Evolutionary conservation across 768 basidiomycete species (phyloP), one percentile per base, ranked within the genome.

Genomic region (Cystobasidium ongulense): DNA sequence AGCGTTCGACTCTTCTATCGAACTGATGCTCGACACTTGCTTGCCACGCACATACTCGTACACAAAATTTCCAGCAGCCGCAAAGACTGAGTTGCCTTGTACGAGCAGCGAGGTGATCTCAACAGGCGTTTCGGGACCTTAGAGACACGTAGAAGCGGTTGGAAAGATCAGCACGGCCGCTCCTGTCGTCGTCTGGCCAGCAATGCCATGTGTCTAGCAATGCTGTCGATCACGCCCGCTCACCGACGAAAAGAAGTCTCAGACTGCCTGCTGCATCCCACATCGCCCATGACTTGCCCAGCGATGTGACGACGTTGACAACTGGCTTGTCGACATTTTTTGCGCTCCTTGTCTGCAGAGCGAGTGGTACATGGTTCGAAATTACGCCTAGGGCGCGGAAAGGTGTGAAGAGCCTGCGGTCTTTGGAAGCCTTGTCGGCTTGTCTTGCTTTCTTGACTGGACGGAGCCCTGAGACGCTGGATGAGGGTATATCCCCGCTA

Each of bases 331-430:
- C 86, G 25, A 91, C 87, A 29, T 91, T 91, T 80, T 93, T 94
- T 78, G 88, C 84, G 0, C 90, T 87, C 67, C 91, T 86, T 1
- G 89, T 87, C 83, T 95, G 92, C 73, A 97, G 81, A 18, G 89
- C 87, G 80, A 95, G 91, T 11, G 94, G 92, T 29, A 94, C 85
- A 82, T 89, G 86, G 79, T 95, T 94, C 53, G 94, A 92, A 78
- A 98, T 86, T 72, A 92, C 86, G 31, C 96, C 95, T n/a, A 99
- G 86, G 7, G 93, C 93, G 74, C 96, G 86, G 80, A 98, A 99
- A 1, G 96, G 95, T 3, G 89, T 90, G 80, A 95, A 98, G 50
- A 99, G 79, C 31, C 78, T 73, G 52, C 68, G 65, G 65, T 43
- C 39, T 67, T 27, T 35, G 10, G 36, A 7, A 67, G 27, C 57